Percentiles rank a stretch among this genome's conserved stretches.
phyloP scores from a whole-genome alignment of 768 basidiomycete genomes.

The Cubamyces lactineus region DNA sequence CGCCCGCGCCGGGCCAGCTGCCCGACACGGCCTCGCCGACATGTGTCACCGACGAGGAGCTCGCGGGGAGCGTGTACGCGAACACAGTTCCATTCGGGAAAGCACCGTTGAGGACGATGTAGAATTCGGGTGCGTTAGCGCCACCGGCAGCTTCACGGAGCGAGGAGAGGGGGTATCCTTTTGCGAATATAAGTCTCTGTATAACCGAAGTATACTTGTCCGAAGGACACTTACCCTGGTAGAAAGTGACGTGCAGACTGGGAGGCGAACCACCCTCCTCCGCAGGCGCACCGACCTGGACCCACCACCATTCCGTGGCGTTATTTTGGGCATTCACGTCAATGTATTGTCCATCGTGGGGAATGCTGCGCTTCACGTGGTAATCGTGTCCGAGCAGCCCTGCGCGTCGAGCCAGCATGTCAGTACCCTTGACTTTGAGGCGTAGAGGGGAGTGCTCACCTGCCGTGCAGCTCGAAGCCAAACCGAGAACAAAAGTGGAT shows the following conservation, averaged over 20 bases:
- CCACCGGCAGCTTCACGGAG: background rate
- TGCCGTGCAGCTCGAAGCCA: background rate
- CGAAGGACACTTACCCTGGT: slow-evolving; percentile 19
- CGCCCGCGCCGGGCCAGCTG: slow-evolving; percentile 25
- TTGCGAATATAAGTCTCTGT: background rate
- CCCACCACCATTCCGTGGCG: slow-evolving; percentile 34
- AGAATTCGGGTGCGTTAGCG: slow-evolving; percentile 15
- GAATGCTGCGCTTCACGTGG: background rate
- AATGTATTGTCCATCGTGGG: slow-evolving; percentile 30
- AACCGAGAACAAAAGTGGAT: background rate
- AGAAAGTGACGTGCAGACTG: slow-evolving; percentile 30
- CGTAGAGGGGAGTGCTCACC: background rate
- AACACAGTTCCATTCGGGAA: slow-evolving; percentile 28
- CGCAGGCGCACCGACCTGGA: slow-evolving; percentile 22
- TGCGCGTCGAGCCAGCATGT: background rate
- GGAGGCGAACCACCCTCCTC: slow-evolving; percentile 22
- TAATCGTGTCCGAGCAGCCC: background rate
- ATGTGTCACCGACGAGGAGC: slow-evolving; percentile 21
- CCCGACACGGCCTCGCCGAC: slow-evolving; percentile 23
- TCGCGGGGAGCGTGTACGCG: slow-evolving; percentile 22
- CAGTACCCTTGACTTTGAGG: too few species aligned
- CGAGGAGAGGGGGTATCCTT: slow-evolving; percentile 14
- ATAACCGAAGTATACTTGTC: too few species aligned
- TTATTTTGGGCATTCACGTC: slow-evolving; percentile 24
- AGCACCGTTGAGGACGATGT: slow-evolving; percentile 29